A percentile compares a stretch with the other conserved stretches of the same genome.
These are phyloP conservation scores for Leishmania guyanensis DNA, from an alignment of 208 protist genomes.

Conservation along the genomic window DNA sequence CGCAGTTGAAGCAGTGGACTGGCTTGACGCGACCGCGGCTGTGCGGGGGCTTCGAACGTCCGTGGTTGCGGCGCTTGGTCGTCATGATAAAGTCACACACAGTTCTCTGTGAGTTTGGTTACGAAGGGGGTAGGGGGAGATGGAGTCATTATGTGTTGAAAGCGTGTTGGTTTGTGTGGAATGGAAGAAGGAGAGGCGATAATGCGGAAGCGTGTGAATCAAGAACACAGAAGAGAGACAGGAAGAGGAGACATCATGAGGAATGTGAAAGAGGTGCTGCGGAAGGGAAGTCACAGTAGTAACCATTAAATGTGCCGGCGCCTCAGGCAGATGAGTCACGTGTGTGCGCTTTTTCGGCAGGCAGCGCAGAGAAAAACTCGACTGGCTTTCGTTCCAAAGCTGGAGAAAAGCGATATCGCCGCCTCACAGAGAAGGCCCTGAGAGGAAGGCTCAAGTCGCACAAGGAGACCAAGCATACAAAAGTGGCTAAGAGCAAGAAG, in stretches of 20 bases:
- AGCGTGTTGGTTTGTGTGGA: not conserved
- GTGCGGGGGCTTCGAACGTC: constrained; percentile 90
- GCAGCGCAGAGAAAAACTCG: not conserved
- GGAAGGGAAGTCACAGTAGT: not conserved
- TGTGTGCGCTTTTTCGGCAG: not conserved
- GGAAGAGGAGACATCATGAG: not conserved
- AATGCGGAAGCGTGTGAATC: not conserved
- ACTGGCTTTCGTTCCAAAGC: not conserved
- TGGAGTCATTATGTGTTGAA: not conserved
- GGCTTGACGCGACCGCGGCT: constrained; percentile 90
- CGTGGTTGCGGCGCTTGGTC: constrained; percentile 94
- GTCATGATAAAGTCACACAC: constrained; percentile 69
- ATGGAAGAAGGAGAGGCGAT: not conserved
- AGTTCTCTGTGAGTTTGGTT: not conserved
- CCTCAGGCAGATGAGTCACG: not conserved
- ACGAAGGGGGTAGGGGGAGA: not conserved
- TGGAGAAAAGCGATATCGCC: not conserved
- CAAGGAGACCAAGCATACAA: not conserved
- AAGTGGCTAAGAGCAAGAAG: not conserved
- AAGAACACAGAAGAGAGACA: not conserved
- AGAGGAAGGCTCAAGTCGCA: not conserved
- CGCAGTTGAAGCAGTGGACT: constrained; percentile 95
- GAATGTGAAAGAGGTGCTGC: not conserved
- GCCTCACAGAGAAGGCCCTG: not conserved
- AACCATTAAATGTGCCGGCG: not conserved